Base-by-base conservation (phyloP, 2,329 filamentous ascomycete species). In the Colletotrichum noveboracense region DNA sequence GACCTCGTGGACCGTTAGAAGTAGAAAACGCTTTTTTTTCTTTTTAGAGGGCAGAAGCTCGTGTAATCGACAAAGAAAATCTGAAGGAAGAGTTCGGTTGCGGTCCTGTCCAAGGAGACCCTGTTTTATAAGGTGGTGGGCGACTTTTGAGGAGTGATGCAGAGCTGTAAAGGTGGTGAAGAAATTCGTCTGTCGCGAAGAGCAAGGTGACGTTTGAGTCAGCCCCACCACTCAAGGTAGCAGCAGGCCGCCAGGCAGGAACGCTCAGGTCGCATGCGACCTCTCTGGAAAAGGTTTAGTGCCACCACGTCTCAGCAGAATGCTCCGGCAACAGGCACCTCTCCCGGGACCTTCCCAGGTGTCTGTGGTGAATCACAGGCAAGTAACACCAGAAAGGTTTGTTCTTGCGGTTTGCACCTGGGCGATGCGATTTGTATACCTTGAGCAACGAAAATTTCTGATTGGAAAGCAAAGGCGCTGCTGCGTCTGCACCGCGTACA, bases 161-260 rank as follows among this genome's bases (percentile, higher is more conserved):
- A 52, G 43, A 65, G 36, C 52, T 18, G 58, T 18, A 48, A 60
- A 38, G 34, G 12, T 36, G 38, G 52, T 66, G 66, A 76, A 76
- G 71, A 76, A 76, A 71, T 71, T 75, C 74, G 62, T 56, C 70
- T n/a, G 64, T 76, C 74, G 74, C 74, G 58, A 76, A 74, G 66
- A 76, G 74, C 76, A 75, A 70, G 71, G 71, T 72, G 76, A 77
- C 76, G 76, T 78, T 77, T 78, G 75, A 74, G 69, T 74, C 55
- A 74, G 76, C 76, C 69, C 67, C 74, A 68, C 74, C 38, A 68
- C 30, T 62, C 38, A 58, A 34, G 36, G 56, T 65, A 66, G 60
- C 70, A 77, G 56, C 70, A 77, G 56, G 62, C 58, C 58, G 8
- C 58, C 52, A 76, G 64, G 74, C 71, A 76, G 70, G 74, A 76